phyloP scores from a whole-genome alignment of 768 basidiomycete genomes.

The Phlebiopsis gigantea region DNA sequence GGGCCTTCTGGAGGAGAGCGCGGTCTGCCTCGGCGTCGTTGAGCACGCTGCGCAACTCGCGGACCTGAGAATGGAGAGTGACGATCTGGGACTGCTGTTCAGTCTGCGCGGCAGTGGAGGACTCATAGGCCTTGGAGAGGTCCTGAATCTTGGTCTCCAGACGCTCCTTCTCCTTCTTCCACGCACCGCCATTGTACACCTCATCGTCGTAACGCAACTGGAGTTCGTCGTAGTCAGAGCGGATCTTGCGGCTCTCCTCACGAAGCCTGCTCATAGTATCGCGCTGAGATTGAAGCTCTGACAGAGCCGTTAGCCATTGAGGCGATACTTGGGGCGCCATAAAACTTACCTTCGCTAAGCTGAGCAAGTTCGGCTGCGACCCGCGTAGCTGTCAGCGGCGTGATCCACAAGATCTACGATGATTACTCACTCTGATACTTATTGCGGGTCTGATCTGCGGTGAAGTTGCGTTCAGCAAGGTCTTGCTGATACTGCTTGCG shows the following conservation, averaged over 20 bases:
- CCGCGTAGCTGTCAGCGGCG: slow-evolving; percentile 6
- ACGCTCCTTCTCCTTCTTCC: slow-evolving; percentile 87
- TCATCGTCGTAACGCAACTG: slow-evolving; percentile 75
- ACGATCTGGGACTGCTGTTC: slow-evolving; percentile 59
- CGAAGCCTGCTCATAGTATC: slow-evolving; percentile 71
- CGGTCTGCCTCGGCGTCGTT: slow-evolving; percentile 86
- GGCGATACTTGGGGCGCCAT: background rate
- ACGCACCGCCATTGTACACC: slow-evolving; percentile 68
- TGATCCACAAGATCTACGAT: background rate
- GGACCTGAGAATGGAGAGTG: slow-evolving; percentile 73
- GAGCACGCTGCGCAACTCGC: slow-evolving; percentile 72
- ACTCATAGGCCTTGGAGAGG: slow-evolving; percentile 69
- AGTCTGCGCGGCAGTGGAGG: slow-evolving; percentile 61
- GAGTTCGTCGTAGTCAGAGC: slow-evolving; percentile 71
- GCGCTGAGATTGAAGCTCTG: slow-evolving; percentile 74
- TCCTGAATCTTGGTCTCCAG: slow-evolving; percentile 79
- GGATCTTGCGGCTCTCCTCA: slow-evolving; percentile 74
- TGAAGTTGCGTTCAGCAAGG: slow-evolving; percentile 72
- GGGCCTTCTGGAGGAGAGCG: slow-evolving; percentile 72
- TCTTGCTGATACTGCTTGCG: slow-evolving; percentile 76
- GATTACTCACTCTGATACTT: slow-evolving; percentile 70
- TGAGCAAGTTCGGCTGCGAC: slow-evolving; percentile 67
- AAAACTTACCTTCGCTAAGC: slow-evolving; percentile 62
- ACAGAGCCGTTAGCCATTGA: background rate
- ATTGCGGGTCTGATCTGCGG: slow-evolving; percentile 75